Evolutionary conservation across 306 rosid genomes (phyloP), one percentile per base, ranked within the genome.

Genomic region (Phaseolus lunatus): DNA sequence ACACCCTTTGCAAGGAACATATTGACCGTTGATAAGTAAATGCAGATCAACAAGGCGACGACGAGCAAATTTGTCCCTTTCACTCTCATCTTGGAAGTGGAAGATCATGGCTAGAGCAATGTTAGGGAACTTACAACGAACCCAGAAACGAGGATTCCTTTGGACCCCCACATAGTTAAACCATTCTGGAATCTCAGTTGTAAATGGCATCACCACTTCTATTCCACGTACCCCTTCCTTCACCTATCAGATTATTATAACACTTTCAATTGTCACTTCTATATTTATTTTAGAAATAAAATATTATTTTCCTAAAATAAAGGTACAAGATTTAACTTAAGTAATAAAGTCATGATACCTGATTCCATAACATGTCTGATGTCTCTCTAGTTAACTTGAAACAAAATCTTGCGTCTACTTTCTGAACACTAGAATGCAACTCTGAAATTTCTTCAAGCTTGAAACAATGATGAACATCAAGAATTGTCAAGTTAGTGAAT

Each of bases 391-490:
- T 37, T 37, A 50, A 50, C 8, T 5, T 4, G 24, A 0, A 1
- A 45, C 77, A 75, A 0, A 37, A 0, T 50, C 22, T 37, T 58
- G 72, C 84, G 9, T 22, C 3, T 2, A 81, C 22, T 19, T 5
- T 9, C 11, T 3, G 9, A 44, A 59, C 3, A 12, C 8, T 33
- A 10, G 67, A 7, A 0, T 77, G 77, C 7, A 81, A 13, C 8
- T 49, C 50, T 75, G 72, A 56, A 23, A 81, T 68, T 1, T 81
- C 59, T 14, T 31, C 3, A 9, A 81, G 81, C 0, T 3, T 2
- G 29, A 0, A 2, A 43, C 72, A 79, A 0, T 7, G 0, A 16
- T 7, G 0, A 26, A 62, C 22, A 22, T 58, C 1, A 37, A 79
- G 72, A 48, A 7, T 5, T n/a, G 2, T 62, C 23, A 78, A 23